Evolutionary conservation across 352 stramenopile species (phyloP), one percentile per base, ranked within the genome.

Genomic region (Phytophthora foliorum): DNA sequence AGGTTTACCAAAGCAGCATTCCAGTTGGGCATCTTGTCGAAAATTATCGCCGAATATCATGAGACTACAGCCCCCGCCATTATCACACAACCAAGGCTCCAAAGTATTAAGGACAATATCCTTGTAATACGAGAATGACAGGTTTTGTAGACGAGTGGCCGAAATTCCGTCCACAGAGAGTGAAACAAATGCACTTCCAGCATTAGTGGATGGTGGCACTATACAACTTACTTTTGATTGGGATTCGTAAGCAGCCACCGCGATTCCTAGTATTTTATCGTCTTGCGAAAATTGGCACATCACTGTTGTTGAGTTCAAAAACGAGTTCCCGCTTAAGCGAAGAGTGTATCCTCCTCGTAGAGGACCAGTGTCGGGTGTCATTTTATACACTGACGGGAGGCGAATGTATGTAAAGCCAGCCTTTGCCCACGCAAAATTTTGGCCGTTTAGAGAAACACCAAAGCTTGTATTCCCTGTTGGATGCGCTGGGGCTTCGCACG

Each of bases 361-460:
- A 6, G 74, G 68, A 0, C 78, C 77, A n/a, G 56, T 56, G 6
- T 66, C 50, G 0, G 87, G 86, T 17, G 21, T 60, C 8, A 96
- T 45, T 6, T 62, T 74, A 57, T 86, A 86, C 4, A 91, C 58
- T 0, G 61, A 63, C 4, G 90, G 88, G 3, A 90, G 58, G 2
- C 53, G 31, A 6, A 86, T 57, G 48, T 86, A 96, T 0, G 32
- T 69, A 39, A 97, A 92, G 2, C 16, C 73, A 21, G 75, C 44
- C 0, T 50, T 52, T 2, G 36, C 44, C 11, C 49, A 41, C 0
- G 66, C 36, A 44, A 92, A 94, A 41, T 96, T 67, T 22, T 92
- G 75, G 1, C 90, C 86, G 38, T 97, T 95, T 1, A 86, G 36
- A 7, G 83, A 84, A 46, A 96, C 51, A 11, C 67, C 77, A 17